phyloP scores from a whole-genome alignment of 73 alveolate genomes.

The Tetrahymena borealis region DNA sequence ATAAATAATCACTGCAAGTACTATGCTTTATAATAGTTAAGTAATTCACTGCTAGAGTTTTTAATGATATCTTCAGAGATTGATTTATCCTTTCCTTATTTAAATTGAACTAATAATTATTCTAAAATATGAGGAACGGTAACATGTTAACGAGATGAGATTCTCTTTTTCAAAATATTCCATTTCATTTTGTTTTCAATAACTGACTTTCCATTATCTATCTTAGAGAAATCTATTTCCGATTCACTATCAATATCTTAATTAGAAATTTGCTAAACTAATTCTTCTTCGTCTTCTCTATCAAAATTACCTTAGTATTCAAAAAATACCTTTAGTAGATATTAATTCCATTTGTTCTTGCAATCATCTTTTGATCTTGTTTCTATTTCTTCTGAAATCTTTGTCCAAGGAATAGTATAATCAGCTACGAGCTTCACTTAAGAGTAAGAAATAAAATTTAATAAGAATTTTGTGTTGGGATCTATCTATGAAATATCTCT shows the following conservation, averaged over 20 bases:
- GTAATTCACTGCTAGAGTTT: neutral
- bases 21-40: neutral
- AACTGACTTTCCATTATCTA: neutral
- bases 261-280: neutral
- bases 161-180: neutral
- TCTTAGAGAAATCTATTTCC: neutral
- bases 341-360: slow-evolving; percentile 54
- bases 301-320: neutral
- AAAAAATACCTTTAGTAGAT: slow-evolving; percentile 8
- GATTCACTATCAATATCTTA: neutral
- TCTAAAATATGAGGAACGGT: neutral
- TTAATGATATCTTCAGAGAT: neutral
- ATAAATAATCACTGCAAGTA: neutral
- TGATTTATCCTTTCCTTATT: neutral
- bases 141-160: neutral
- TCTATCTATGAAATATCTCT: slow-evolving; percentile 54
- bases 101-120: neutral
- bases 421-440: slow-evolving; percentile 35
- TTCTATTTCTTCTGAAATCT: slow-evolving; percentile 39
- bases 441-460: slow-evolving; percentile 38
- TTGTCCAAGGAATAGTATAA: slow-evolving; percentile 58
- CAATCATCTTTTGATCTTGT: slow-evolving; percentile 62
- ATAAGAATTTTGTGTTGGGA: slow-evolving; percentile 35
- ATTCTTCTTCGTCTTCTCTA: neutral
- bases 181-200: neutral